Evolutionary conservation across 208 protist species (phyloP), one percentile per base, ranked within the genome.

Genomic region (Trypanosomatidae sp.): DNA sequence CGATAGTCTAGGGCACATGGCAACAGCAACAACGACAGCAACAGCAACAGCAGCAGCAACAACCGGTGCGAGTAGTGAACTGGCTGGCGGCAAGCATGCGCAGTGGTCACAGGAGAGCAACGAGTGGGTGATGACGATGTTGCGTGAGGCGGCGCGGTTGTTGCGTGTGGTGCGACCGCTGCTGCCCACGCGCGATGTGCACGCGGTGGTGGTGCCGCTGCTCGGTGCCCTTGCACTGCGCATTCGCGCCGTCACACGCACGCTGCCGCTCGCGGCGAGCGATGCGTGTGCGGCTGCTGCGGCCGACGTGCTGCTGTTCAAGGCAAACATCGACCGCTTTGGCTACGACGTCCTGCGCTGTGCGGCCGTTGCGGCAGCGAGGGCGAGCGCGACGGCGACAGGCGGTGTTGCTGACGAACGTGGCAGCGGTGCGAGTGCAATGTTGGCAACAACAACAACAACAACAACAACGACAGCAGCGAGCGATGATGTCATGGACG

Each of bases 291-390:
- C 57, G 4, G 33, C 57, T 3, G 61, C 61, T 18, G 58, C 45
- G 26, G 85, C 79, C 5, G 83, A 91, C 44, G 60, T 92, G 37
- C 56, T 88, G 27, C 66, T 92, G 28, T 95, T 91, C 63, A 88
- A 83, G 50, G 74, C 73, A 7, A 95, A 95, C 49, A 69, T 92
- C 4, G 81, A 95, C 61, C 73, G 72, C 33, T 95, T 95, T 49
- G 88, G 88, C 22, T 95, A 78, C 47, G 77, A 89, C 50, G 84
- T 92, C 20, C 54, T 90, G 26, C 53, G 44, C 11, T 86, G 80
- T 62, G 74, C 72, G n/a, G 55, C 40, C 19, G 58, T 66, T 13
- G 59, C 54, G 3, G 64, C 63, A 15, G 60, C 57, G 23, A 56
- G 58, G 19, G 63, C 52, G n/a, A n/a, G 11, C 11, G n/a, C n/a